Evolutionary conservation across 495 filamentous ascomycete species (phyloP).

Genomic region (Daldinia childiae): DNA sequence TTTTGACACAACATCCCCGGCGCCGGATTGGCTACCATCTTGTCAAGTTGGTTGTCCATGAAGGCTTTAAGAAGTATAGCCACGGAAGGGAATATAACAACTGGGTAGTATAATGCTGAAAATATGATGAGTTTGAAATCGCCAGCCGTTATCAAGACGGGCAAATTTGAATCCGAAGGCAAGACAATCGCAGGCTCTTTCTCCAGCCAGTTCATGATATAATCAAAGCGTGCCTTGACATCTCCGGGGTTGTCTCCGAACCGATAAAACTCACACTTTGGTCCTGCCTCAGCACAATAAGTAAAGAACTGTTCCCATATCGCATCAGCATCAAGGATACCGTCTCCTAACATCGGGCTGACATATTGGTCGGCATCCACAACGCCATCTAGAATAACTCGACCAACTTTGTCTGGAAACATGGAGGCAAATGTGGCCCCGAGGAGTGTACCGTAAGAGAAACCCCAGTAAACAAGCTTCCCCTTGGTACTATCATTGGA

Average conservation of each 20-base stretch:
- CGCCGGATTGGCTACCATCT: conserved; percentile 9
- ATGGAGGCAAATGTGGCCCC: conserved; percentile 61
- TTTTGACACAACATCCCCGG: conserved; percentile 47
- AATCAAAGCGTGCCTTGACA: conserved; percentile 55
- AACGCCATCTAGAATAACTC: conserved; percentile 53
- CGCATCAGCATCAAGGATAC: conserved; percentile 54
- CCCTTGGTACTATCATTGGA: conserved; percentile 37
- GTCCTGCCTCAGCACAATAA: conserved; percentile 49
- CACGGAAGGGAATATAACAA: conserved; percentile 43
- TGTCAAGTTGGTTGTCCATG: conserved; percentile 25
- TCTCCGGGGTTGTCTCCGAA: conserved; percentile 50
- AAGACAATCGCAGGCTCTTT: conserved; percentile 60
- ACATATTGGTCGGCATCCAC: conserved; percentile 54
- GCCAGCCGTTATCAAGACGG: conserved; percentile 47
- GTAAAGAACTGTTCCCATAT: conserved; percentile 52
- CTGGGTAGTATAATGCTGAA: conserved; percentile 49
- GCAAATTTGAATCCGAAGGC: conserved; percentile 44
- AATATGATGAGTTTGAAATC: conserved; percentile 51
- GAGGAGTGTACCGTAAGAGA: conserved; percentile 68
- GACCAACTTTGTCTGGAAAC: conserved; percentile 56
- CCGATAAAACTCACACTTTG: conserved; percentile 48
- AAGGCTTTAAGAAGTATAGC: conserved; percentile 44
- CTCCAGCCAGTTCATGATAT: conserved; percentile 52
- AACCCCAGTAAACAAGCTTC: conserved; percentile 68
- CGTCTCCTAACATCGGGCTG: conserved; percentile 45